phyloP scores from a whole-genome alignment of 192 early-diverging fungal genomes.

The Funneliformis geosporum region DNA sequence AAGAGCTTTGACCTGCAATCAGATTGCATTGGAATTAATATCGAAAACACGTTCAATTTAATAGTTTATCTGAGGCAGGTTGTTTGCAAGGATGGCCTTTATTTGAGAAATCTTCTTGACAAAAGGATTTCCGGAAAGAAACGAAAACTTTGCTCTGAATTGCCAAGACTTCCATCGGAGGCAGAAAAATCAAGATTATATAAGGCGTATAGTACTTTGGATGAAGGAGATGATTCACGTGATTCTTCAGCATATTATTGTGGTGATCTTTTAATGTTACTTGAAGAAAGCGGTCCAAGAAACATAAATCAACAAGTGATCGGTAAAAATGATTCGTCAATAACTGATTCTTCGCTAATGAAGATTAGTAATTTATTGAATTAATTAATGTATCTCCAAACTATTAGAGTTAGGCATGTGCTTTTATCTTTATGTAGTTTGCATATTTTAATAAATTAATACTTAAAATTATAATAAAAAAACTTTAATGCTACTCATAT shows the following conservation, averaged over 20 bases:
- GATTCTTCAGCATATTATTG: neutral
- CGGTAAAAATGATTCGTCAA: neutral
- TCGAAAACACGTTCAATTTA: constrained; percentile 15
- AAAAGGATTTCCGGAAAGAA: constrained; percentile 1
- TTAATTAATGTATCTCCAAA: neutral
- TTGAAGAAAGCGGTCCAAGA: neutral
- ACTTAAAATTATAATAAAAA: too few species aligned
- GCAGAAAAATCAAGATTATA: constrained; percentile 4
- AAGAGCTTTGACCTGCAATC: constrained; percentile 4
- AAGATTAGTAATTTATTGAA: neutral
- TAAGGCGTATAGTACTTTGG: neutral
- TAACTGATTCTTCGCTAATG: neutral
- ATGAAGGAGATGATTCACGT: neutral
- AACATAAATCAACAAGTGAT: neutral
- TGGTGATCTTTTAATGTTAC: neutral
- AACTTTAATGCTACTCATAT: too few species aligned
- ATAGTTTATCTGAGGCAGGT: constrained; percentile 5
- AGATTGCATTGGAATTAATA: neutral
- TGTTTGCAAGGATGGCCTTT: constrained; percentile 6
- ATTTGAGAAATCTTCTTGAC: neutral
- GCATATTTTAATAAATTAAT: too few species aligned
- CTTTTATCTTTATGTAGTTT: too few species aligned
- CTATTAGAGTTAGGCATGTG: too few species aligned
- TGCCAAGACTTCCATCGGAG: constrained; percentile 4
- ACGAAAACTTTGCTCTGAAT: neutral